Conservation (phyloP, 352 stramenopile species). For the Pythium aquatile region DNA sequence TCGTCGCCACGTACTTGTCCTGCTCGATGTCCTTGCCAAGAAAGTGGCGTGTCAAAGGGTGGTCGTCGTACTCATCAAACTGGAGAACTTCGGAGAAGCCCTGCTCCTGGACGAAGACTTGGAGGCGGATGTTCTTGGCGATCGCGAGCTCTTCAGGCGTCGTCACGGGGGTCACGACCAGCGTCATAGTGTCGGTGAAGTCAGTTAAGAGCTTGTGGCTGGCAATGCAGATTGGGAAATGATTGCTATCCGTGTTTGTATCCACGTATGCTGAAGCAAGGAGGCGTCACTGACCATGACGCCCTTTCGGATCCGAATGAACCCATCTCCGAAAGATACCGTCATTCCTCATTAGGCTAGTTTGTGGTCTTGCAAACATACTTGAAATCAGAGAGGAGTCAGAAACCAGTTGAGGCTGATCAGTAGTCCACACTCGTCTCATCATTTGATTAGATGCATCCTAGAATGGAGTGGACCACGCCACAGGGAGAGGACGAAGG, state of each 20-base stretch:
- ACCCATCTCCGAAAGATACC: background rate
- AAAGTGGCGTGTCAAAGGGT: conserved; percentile 48
- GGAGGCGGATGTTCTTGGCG: conserved; percentile 41
- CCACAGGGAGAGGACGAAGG: background rate
- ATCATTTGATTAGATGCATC: background rate
- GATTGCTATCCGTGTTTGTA: conserved; percentile 27
- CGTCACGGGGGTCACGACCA: conserved; percentile 22
- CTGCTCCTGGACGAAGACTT: conserved; percentile 59
- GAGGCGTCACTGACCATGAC: background rate
- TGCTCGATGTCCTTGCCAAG: conserved; percentile 51
- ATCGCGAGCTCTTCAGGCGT: conserved; percentile 39
- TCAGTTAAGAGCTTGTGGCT: background rate
- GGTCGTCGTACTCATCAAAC: conserved; percentile 45
- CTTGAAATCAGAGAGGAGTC: background rate
- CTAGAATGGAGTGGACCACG: no score
- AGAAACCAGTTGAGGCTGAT: background rate
- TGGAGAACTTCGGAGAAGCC: conserved; percentile 35
- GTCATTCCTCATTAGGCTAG: background rate
- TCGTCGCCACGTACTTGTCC: conserved; percentile 52
- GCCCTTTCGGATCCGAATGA: background rate
- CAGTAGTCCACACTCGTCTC: background rate
- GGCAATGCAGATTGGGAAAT: background rate
- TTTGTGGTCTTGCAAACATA: background rate
- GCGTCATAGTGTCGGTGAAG: background rate
- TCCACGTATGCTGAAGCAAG: background rate